These are phyloP conservation scores for Phytophthora fragariae DNA, from an alignment of 352 stramenopile genomes.

Conservation along the genomic window DNA sequence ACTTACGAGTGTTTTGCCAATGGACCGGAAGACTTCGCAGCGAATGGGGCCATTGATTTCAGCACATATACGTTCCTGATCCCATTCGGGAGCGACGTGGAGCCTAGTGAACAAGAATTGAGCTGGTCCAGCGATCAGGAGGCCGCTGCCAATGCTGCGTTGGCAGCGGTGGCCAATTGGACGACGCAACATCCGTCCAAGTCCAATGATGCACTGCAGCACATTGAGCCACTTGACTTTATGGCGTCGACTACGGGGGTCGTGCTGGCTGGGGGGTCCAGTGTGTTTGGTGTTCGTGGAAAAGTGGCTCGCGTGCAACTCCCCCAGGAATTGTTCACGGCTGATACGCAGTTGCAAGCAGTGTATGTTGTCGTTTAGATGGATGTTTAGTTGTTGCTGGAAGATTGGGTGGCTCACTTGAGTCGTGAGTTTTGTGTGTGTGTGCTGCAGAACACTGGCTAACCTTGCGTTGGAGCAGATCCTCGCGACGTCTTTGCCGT, in stretches of 20 bases:
- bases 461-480: constrained; percentile 63
- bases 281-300: constrained; percentile 51
- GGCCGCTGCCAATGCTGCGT: constrained; percentile 1
- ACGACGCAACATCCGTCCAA: constrained; percentile 50
- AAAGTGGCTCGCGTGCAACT: constrained; percentile 53
- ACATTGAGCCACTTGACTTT: constrained; percentile 50
- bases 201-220: constrained; percentile 46
- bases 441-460: constrained; percentile 43
- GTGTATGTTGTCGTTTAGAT: constrained; percentile 40
- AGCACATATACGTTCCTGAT: constrained; percentile 67
- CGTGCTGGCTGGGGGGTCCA: constrained; percentile 60
- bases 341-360: constrained; percentile 43
- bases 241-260: constrained; percentile 40
- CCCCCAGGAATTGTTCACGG: constrained; percentile 39
- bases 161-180: constrained; percentile 9
- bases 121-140: constrained; percentile 31
- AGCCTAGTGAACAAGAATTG: constrained; percentile 16
- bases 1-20: constrained; percentile 69
- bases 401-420: neutral
- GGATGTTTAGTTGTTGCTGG: constrained; percentile 1
- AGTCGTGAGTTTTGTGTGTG: neutral
- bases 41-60: constrained; percentile 62
- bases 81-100: constrained; percentile 47
- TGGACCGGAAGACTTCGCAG: constrained; percentile 53
- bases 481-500: constrained; percentile 46